A percentile compares a stretch with the other conserved stretches of the same genome.
Conservation (phyloP, 306 rosid species). For the Vigna reflexopilosa region DNA sequence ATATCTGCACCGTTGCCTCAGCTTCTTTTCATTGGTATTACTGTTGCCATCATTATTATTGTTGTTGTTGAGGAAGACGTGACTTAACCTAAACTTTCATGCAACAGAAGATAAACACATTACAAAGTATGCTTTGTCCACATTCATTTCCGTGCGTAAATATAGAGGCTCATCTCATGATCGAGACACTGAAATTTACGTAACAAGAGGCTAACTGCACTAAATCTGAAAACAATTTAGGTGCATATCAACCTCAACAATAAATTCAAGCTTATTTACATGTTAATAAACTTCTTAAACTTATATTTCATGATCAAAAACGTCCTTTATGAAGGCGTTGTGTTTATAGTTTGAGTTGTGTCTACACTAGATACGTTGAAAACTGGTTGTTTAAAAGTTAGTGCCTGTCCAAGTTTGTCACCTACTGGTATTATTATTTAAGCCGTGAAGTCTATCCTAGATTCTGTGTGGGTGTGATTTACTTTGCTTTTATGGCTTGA, state of each 20-base stretch:
- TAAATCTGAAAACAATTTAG: neutral
- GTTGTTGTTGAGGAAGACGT: neutral
- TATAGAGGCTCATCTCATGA: neutral
- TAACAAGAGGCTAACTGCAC: neutral
- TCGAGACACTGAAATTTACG: neutral
- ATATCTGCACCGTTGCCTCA: neutral
- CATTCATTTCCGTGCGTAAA: neutral
- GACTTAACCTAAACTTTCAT: neutral
- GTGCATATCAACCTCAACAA: neutral
- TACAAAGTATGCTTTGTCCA: neutral
- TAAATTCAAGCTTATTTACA: neutral
- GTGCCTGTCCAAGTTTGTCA: constrained; percentile 29
- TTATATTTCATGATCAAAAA: neutral
- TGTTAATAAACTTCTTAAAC: too few species aligned
- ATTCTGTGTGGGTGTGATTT: neutral
- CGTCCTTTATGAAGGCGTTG: neutral
- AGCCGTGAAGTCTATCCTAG: constrained; percentile 16
- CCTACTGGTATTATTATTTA: neutral
- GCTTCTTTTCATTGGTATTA: neutral
- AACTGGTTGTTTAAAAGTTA: constrained; percentile 33
- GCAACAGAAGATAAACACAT: neutral
- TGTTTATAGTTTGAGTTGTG: constrained; percentile 2
- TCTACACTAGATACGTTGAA: constrained; percentile 12
- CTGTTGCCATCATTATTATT: neutral
- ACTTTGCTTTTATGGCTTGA: constrained; percentile 25